Evolutionary conservation across 164 flowering plant species (phyloP).

Genomic region (Berberis vulgaris): DNA sequence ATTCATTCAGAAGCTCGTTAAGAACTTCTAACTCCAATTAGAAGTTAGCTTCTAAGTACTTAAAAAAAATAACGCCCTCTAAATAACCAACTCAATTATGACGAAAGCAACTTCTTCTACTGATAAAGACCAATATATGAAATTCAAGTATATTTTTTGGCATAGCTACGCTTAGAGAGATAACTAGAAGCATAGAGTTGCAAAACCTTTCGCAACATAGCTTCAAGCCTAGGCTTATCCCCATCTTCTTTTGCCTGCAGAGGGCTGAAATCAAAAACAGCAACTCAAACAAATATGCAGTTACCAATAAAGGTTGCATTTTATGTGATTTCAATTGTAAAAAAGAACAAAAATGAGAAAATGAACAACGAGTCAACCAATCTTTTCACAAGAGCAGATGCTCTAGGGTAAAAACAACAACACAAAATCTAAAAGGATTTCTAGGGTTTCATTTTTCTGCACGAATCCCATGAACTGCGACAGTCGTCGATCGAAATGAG

Average conservation of each 20-base stretch:
- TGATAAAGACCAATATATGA: background rate
- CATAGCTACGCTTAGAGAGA: constrained; percentile 87
- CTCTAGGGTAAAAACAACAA: no score
- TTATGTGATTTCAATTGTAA: background rate
- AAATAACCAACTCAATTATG: background rate
- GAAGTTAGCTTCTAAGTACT: no score
- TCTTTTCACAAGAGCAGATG: no score
- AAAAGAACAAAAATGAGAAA: background rate
- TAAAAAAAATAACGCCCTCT: no score
- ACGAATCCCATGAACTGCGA: no score
- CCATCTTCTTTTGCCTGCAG: constrained; percentile 83
- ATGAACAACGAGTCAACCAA: background rate
- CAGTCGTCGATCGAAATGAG: no score
- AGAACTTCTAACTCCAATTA: no score
- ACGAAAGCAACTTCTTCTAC: background rate
- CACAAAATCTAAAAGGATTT: no score
- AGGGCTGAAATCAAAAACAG: constrained; percentile 9
- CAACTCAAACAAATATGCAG: constrained; percentile 6
- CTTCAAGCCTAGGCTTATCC: constrained; percentile 91
- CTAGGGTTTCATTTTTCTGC: no score
- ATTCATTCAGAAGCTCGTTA: no score
- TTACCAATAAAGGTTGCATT: no score
- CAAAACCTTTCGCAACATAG: constrained; percentile 89
- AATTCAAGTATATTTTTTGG: constrained; percentile 55
- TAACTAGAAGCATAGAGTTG: constrained; percentile 80